Evolutionary conservation across 2,329 filamentous ascomycete species (phyloP).

Genomic region (Myriosclerotinia curreyana): DNA sequence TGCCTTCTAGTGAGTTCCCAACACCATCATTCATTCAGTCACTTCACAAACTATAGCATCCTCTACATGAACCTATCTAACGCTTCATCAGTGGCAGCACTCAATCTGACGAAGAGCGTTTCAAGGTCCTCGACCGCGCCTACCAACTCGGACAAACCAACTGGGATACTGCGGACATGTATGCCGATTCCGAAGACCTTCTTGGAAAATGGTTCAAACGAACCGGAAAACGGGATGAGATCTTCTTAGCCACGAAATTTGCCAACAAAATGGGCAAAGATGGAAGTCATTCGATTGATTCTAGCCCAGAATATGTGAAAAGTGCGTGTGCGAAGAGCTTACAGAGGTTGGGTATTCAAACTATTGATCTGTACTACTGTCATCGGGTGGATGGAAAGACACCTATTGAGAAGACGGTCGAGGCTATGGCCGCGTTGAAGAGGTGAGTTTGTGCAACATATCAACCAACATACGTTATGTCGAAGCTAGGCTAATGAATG

Average conservation of each 20-base stretch:
- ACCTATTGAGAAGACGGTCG: constrained; percentile 46
- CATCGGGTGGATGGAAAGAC: constrained; percentile 41
- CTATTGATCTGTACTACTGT: constrained; percentile 41
- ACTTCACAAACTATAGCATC: neutral
- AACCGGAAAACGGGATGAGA: constrained; percentile 45
- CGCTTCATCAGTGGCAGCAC: constrained; percentile 24
- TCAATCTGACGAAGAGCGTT: constrained; percentile 40
- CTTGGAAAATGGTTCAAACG: constrained; percentile 49
- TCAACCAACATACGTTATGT: neutral
- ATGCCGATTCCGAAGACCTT: constrained; percentile 47
- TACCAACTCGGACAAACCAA: constrained; percentile 42
- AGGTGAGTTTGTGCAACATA: constrained; percentile 24
- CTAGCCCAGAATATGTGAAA: constrained; percentile 44
- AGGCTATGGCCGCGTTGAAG: constrained; percentile 43
- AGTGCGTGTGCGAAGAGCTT: constrained; percentile 44
- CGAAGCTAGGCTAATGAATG: constrained; percentile 20
- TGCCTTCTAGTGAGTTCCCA: constrained; percentile 19
- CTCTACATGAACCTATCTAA: constrained; percentile 1
- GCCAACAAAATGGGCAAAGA: constrained; percentile 36
- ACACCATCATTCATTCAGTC: too few relatives aligned
- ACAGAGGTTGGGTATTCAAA: constrained; percentile 42
- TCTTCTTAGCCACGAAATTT: constrained; percentile 55
- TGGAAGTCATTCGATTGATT: constrained; percentile 34
- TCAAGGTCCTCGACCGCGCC: constrained; percentile 43
- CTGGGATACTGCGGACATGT: constrained; percentile 43